Base-by-base conservation (phyloP, 1,284 basidiomycete genomes). In the Pseudozyma sp. region DNA sequence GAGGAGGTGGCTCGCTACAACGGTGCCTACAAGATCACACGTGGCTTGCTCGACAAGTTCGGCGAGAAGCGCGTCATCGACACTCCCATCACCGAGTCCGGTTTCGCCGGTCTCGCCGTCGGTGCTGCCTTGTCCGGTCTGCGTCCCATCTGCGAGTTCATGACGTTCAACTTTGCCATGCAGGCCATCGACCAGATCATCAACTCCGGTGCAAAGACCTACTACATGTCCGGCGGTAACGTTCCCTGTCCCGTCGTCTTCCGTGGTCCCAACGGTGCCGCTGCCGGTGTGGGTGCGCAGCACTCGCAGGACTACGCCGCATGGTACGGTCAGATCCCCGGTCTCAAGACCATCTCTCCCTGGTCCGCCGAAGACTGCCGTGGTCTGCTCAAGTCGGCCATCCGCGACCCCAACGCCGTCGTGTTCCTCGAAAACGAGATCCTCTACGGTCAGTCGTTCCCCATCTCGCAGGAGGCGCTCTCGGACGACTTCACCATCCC, bases 151-250 rank as follows among this genome's bases (percentile, higher is more conserved):
- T 99, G 97, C 89, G 97, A 99, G 88, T 99, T 99, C 89, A 99
- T 97, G 94, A 97, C 94, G 10, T 96, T 94, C 78, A 84, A 84
- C 78, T 77, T 77, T 61, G 75, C 71, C 59, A 83, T 81, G 85
- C 87, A 90, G 87, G 94, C 96, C 71, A 99, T 99, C 85, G 97
- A 99, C 87, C 97, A 99, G 86, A 98, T 99, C 78, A 93, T 99
- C 86, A 99, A 99, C 90, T 98, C 95, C n/a, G 97, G 92, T 67
- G 97, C 93, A 78, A 99, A 99, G 89, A 99, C 97, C 11, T 94
- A 97, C 87, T 99, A 99, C 90, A 99, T 99, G 97, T 98, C 95
- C 47, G 97, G 95, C 71, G 97, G 97, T 78, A 97, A 94, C 84
- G 94, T 97, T 4, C 92, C 94, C 13, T 98, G 96, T 88, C 94